Base-by-base conservation (phyloP, 2,329 filamentous ascomycete species). In the Fusarium sp. region DNA sequence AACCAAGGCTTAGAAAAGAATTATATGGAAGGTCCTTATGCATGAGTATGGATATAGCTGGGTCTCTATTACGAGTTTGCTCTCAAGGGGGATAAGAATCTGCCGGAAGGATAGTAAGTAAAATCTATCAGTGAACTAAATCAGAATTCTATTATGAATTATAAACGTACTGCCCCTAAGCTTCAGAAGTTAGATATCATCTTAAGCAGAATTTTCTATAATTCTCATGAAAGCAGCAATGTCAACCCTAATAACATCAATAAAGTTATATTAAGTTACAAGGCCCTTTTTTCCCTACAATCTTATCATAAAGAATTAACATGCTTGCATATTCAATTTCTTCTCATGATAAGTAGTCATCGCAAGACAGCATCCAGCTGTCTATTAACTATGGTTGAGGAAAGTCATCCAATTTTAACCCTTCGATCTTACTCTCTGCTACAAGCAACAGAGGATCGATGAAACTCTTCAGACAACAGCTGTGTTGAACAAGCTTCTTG, bases 361-460 rank as follows among this genome's bases (percentile, higher is more conserved):
- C 6, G 11, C 3, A 25, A 19, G 16, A 35, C 4, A 13, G 35
- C 6, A 15, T 10, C 35, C 1, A 35, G n/a, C 4, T 4, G 4
- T 25, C 18, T 25, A 35, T 46, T 2, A 4, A 46, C 21, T 12
- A 49, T 13, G 3, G 9, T 6, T 13, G 4, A 11, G 30, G 10
- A 21, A 49, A 50, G 30, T 28, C 19, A 16, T 6, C 11, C 1
- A 49, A 18, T 6, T 49, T 23, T 2, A 61, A 4, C 4, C 6
- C 35, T 18, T 25, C 3, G 5, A 43, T 64, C 42, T 49, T 23
- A 15, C 5, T 21, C 19, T 64, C 54, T 5, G 30, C 21, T 2
- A 4, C 21, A 42, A 33, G 3, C 6, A 64, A 25, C 1, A 64
- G 3, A 10, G 21, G 43, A 9, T 50, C 37, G 4, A 61, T 19